Conservation (phyloP, 2,329 filamentous ascomycete species). For the Lanzia echinophila region DNA sequence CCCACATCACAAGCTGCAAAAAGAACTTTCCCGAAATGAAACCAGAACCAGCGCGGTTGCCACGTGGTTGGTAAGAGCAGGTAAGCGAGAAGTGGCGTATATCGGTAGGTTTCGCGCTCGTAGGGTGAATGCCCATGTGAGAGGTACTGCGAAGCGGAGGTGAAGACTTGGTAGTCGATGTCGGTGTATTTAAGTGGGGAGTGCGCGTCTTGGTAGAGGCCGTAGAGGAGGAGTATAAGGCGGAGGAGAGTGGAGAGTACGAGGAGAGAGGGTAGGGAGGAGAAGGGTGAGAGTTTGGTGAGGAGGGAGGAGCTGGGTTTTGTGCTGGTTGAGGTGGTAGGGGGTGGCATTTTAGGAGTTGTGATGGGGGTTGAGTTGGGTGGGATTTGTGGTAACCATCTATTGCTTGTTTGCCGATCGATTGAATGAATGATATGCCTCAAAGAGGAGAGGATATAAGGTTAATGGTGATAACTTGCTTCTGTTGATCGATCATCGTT, state of each 20-base stretch:
- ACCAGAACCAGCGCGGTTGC: conserved; percentile 39
- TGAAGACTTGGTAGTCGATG: conserved; percentile 98
- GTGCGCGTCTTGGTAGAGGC: conserved; percentile 84
- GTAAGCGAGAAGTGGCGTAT: conserved; percentile 92
- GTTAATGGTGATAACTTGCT: too few species aligned
- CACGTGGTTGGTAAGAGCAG: conserved; percentile 74
- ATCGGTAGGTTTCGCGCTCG: conserved; percentile 86
- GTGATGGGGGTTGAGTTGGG: too few species aligned
- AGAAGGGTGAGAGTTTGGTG: conserved; percentile 11
- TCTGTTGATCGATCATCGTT: too few species aligned
- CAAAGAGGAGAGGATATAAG: too few species aligned
- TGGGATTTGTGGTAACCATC: too few species aligned
- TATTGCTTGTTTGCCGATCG: background rate
- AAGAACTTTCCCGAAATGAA: conserved; percentile 79
- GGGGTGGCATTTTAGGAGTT: too few species aligned
- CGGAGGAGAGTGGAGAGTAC: conserved; percentile 58
- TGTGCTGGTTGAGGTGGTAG: too few species aligned
- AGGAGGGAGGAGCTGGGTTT: background rate
- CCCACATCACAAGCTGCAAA: conserved; percentile 80
- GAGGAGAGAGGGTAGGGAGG: conserved; percentile 45
- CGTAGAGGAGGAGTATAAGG: conserved; percentile 71
- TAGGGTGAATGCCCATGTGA: conserved; percentile 69
- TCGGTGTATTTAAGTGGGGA: conserved; percentile 96
- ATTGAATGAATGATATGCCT: too few species aligned
- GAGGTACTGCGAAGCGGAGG: conserved; percentile 78